Evolutionary conservation across 768 basidiomycete species (phyloP).

Genomic region (Leccinum arenicola): DNA sequence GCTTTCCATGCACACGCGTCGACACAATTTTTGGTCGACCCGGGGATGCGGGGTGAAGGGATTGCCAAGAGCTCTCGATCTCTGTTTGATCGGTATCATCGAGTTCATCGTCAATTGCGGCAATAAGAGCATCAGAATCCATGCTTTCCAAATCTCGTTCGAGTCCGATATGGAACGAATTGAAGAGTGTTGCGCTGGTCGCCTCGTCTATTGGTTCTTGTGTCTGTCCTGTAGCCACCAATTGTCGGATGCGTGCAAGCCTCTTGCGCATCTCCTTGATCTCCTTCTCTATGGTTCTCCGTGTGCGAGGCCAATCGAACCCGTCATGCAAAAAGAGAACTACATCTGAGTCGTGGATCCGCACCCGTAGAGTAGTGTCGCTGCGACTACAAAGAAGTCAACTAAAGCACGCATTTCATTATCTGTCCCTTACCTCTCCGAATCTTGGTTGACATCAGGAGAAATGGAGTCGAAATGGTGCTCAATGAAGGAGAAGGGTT

Average conservation of each 20-base stretch:
- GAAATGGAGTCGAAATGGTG: conserved; percentile 69
- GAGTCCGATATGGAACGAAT: conserved; percentile 93
- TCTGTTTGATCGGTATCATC: conserved; percentile 71
- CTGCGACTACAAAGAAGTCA: conserved; percentile 34
- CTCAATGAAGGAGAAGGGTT: conserved; percentile 63
- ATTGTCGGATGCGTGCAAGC: conserved; percentile 85
- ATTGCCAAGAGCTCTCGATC: conserved; percentile 89
- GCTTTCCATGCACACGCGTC: conserved; percentile 50
- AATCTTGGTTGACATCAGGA: conserved; percentile 47
- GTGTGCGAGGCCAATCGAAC: conserved; percentile 89
- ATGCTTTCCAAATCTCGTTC: conserved; percentile 70
- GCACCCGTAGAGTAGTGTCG: conserved; percentile 50
- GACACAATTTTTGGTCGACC: conserved; percentile 34
- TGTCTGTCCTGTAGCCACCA: conserved; percentile 86
- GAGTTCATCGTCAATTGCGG: conserved; percentile 91
- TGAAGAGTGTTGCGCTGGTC: conserved; percentile 80
- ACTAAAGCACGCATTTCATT: not conserved
- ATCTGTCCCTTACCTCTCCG: conserved; percentile 42
- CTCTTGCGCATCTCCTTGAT: conserved; percentile 83
- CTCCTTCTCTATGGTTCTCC: conserved; percentile 83
- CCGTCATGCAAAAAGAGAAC: conserved; percentile 84
- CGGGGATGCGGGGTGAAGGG: conserved; percentile 57
- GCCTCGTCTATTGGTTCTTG: conserved; percentile 73
- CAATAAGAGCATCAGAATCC: conserved; percentile 75
- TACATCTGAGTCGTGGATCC: conserved; percentile 59